phyloP scores from a whole-genome alignment of 2,329 filamentous ascomycete genomes.

The Colletotrichum tabaci region DNA sequence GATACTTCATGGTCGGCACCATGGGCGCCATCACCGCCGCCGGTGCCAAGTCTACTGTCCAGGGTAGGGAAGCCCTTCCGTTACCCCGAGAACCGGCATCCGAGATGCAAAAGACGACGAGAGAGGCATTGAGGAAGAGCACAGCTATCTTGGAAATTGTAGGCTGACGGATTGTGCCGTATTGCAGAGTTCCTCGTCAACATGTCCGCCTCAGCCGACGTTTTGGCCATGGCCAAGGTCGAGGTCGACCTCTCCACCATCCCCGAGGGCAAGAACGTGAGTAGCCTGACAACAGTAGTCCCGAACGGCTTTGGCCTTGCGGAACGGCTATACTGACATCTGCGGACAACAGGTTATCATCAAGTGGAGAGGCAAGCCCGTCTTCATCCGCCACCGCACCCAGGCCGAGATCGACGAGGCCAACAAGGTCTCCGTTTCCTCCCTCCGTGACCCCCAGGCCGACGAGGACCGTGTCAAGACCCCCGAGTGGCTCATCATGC shows the following conservation, averaged over 20 bases:
- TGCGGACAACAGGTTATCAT: constrained; percentile 85
- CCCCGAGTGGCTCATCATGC: constrained; percentile 98
- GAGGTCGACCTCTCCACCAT: constrained; percentile 94
- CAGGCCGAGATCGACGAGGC: constrained; percentile 93
- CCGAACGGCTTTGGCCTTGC: too few relatives aligned
- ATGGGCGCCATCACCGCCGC: constrained; percentile 93
- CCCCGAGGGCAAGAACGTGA: constrained; percentile 99
- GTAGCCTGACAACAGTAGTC: constrained; percentile 52
- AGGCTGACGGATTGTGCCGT: constrained; percentile 47
- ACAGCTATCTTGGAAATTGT: not conserved
- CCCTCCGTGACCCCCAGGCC: constrained; percentile 90
- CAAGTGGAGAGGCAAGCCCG: constrained; percentile 99
- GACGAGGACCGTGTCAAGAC: constrained; percentile 97
- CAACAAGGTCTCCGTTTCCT: constrained; percentile 86
- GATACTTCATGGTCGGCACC: constrained; percentile 98
- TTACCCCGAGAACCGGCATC: not conserved
- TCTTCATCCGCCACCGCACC: constrained; percentile 99
- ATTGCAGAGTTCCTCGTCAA: constrained; percentile 96
- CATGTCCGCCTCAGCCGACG: constrained; percentile 99
- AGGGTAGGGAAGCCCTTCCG: constrained; percentile 77
- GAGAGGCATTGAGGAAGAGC: too few relatives aligned
- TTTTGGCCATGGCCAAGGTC: constrained; percentile 99
- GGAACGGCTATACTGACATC: constrained; percentile 11
- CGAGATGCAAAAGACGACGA: not conserved
- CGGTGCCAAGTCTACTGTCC: constrained; percentile 97